phyloP scores from a whole-genome alignment of 176 grass and related monocot species.

The Carex parvula region DNA sequence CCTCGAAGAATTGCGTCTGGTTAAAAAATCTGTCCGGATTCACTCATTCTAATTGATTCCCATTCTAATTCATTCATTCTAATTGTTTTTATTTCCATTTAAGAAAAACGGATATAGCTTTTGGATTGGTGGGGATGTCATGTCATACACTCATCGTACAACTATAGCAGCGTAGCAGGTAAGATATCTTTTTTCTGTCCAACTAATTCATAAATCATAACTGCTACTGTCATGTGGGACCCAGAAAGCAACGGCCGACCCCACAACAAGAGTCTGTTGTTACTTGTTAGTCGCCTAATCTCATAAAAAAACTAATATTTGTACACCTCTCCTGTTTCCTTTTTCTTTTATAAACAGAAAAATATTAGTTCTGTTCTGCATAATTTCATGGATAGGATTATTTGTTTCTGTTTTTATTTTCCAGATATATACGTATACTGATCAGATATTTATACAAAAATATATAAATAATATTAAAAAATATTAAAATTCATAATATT shows the following conservation, averaged over 20 bases:
- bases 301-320: slow-evolving; percentile 2
- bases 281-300: background rate
- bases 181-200: background rate
- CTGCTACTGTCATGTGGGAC: background rate
- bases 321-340: background rate
- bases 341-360: background rate
- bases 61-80: too few species aligned
- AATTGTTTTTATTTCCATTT: too few species aligned
- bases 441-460: too few species aligned
- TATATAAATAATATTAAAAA: too few species aligned
- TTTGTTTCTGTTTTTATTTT: too few species aligned
- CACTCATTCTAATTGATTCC: too few species aligned
- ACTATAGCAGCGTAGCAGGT: background rate
- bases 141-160: background rate
- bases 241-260: background rate
- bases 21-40: too few species aligned
- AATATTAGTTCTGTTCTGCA: too few species aligned
- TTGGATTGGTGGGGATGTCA: background rate
- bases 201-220: background rate
- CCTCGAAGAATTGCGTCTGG: too few species aligned
- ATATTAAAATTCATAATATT: too few species aligned
- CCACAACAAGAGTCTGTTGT: background rate
- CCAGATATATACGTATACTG: too few species aligned
- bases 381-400: background rate
- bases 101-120: too few species aligned